Evolutionary conservation across 768 basidiomycete species (phyloP).

Genomic region (Sarcomyxa edulis): DNA sequence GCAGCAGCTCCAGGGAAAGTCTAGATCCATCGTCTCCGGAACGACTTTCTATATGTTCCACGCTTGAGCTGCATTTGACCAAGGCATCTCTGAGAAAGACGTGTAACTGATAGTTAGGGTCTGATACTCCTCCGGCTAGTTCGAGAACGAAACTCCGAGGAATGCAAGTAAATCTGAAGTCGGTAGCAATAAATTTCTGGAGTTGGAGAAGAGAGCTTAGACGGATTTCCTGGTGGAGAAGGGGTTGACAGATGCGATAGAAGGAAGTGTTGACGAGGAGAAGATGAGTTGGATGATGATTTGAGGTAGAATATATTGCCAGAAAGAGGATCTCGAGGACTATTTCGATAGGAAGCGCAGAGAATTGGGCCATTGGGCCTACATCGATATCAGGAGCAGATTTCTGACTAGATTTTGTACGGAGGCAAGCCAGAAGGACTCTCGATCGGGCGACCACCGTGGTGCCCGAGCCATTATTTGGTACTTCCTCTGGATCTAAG

Average conservation of each 20-base stretch:
- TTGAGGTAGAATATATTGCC: neutral
- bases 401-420: no score
- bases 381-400: no score
- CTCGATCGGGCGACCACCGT: no score
- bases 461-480: no score
- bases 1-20: conserved; percentile 26
- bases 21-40: no score
- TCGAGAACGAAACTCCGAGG: neutral
- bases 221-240: conserved; percentile 19
- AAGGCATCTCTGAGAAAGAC: conserved; percentile 14
- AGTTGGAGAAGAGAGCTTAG: conserved; percentile 20
- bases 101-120: conserved; percentile 1
- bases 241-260: conserved; percentile 10
- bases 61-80: no score
- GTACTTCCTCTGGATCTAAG: no score
- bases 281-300: conserved; percentile 8
- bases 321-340: neutral
- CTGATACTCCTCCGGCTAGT: conserved; percentile 3
- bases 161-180: conserved; percentile 9
- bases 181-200: conserved; percentile 1
- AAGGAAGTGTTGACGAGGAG: conserved; percentile 17
- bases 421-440: no score
- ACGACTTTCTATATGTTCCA: conserved; percentile 1
- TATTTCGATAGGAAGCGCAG: no score
- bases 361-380: no score